Evolutionary conservation across 225 moss, liverwort and hornwort genomes (phyloP).

Genomic region (Pleurozium schreberi): DNA sequence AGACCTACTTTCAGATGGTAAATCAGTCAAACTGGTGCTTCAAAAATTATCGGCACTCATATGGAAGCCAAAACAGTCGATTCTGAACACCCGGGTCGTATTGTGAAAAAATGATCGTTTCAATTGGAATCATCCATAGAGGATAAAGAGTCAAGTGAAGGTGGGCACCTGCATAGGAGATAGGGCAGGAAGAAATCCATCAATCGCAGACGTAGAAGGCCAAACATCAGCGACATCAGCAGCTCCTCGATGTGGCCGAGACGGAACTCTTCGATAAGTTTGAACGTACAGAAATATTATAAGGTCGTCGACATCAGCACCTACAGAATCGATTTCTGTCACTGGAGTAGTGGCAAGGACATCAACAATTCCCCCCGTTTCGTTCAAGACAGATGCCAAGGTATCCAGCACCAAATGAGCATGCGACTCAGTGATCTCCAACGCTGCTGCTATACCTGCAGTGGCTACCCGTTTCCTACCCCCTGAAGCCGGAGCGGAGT

Average conservation of each 20-base stretch:
- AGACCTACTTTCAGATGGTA: not conserved
- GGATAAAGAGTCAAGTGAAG: not conserved
- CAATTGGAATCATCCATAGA: not conserved
- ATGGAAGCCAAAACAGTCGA: not conserved
- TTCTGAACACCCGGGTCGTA: not conserved
- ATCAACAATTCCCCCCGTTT: slow-evolving; percentile 66
- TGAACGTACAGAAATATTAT: slow-evolving; percentile 79
- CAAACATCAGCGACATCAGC: slow-evolving; percentile 87
- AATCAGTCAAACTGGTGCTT: not conserved
- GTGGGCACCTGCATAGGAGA: slow-evolving; percentile 63
- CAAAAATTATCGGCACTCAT: not conserved
- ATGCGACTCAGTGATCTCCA: slow-evolving; percentile 60
- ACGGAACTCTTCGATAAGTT: slow-evolving; percentile 62
- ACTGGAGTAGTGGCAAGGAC: slow-evolving; percentile 50
- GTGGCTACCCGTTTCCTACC: slow-evolving; percentile 70
- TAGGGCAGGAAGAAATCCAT: slow-evolving; percentile 72
- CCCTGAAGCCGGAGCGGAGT: slow-evolving; percentile 28
- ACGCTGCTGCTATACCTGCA: slow-evolving; percentile 64
- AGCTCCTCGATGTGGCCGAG: slow-evolving; percentile 74
- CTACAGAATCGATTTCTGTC: slow-evolving; percentile 67
- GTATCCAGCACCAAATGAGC: slow-evolving; percentile 84
- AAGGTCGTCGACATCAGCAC: slow-evolving; percentile 83
- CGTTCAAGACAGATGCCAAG: slow-evolving; percentile 73
- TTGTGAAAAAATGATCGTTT: not conserved
- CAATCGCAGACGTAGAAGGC: slow-evolving; percentile 89